phyloP scores from a whole-genome alignment of 2,329 filamentous ascomycete species.

The Pseudonectria buxi region DNA sequence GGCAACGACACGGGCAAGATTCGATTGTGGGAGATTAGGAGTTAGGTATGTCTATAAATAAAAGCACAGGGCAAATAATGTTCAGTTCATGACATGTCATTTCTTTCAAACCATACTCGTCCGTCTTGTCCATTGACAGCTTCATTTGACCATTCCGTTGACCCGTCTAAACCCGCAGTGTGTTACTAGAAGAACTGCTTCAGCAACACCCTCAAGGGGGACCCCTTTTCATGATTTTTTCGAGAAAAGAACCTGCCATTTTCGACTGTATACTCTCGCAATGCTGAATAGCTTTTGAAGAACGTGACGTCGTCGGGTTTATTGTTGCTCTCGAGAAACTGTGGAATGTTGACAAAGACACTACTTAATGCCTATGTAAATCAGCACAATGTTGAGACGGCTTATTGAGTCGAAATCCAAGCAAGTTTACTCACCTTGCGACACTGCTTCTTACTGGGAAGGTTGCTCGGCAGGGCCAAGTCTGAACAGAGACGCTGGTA shows the following conservation, averaged over 20 bases:
- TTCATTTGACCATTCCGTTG: too few species aligned
- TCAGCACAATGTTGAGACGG: too few species aligned
- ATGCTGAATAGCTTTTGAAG: constrained; percentile 26
- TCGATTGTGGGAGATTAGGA: constrained; percentile 80
- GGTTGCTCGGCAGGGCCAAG: constrained; percentile 31
- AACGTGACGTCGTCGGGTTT: constrained; percentile 18
- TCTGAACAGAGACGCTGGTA: constrained; percentile 41
- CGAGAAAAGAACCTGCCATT: constrained; percentile 26
- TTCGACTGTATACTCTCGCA: constrained; percentile 19
- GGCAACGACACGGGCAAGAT: constrained; percentile 87
- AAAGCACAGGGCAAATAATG: constrained; percentile 12
- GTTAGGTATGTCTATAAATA: constrained; percentile 34
- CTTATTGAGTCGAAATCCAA: neutral
- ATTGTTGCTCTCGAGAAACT: constrained; percentile 35
- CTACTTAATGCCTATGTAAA: constrained; percentile 31
- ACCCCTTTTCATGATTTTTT: constrained; percentile 30
- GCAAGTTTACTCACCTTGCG: constrained; percentile 29
- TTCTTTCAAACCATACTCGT: too few species aligned
- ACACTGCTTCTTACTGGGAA: constrained; percentile 39
- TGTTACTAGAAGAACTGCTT: neutral
- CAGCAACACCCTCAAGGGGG: constrained; percentile 27
- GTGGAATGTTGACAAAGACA: constrained; percentile 42
- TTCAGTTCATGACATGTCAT: neutral
- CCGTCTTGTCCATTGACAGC: too few species aligned
- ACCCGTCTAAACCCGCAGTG: too few species aligned